A percentile compares a stretch with the other conserved stretches of the same genome.
These are phyloP conservation scores for Cryphonectria nitschkei DNA, from an alignment of 2,329 filamentous ascomycete genomes.

Conservation along the genomic window DNA sequence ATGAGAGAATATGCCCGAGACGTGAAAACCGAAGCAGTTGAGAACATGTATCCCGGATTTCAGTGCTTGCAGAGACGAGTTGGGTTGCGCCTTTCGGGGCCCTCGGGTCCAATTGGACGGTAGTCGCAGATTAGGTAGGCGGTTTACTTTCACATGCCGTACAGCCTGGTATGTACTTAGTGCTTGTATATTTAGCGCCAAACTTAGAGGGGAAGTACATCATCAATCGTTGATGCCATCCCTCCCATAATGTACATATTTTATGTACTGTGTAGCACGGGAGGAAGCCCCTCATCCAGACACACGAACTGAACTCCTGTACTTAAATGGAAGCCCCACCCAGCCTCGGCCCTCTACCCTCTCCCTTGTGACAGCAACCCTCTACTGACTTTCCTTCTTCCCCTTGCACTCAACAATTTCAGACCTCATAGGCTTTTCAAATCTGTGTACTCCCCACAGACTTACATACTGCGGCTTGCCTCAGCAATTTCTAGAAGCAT, in stretches of 20 bases:
- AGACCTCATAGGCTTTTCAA: not conserved
- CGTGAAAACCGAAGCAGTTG: not conserved
- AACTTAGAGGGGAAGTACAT: not conserved
- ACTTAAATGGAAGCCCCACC: not conserved
- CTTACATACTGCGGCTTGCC: not conserved
- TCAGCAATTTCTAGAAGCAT: not conserved
- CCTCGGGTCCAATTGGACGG: not conserved
- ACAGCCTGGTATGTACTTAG: not conserved
- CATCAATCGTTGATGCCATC: not conserved
- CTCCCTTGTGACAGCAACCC: not conserved
- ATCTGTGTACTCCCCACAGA: not conserved
- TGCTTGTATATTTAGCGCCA: not conserved
- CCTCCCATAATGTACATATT: no score
- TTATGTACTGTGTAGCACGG: not conserved
- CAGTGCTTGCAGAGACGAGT: not conserved
- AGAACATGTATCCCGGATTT: not conserved
- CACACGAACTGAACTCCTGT: not conserved
- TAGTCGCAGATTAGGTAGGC: not conserved
- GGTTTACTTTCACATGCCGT: not conserved
- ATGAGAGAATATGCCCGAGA: not conserved
- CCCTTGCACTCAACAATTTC: not conserved
- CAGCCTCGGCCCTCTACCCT: constrained; percentile 1
- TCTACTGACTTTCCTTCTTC: not conserved
- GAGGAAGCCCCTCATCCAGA: not conserved
- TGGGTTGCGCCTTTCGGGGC: not conserved